phyloP scores from a whole-genome alignment of 176 grass and related monocot species.

The Oropetium thomaeum region DNA sequence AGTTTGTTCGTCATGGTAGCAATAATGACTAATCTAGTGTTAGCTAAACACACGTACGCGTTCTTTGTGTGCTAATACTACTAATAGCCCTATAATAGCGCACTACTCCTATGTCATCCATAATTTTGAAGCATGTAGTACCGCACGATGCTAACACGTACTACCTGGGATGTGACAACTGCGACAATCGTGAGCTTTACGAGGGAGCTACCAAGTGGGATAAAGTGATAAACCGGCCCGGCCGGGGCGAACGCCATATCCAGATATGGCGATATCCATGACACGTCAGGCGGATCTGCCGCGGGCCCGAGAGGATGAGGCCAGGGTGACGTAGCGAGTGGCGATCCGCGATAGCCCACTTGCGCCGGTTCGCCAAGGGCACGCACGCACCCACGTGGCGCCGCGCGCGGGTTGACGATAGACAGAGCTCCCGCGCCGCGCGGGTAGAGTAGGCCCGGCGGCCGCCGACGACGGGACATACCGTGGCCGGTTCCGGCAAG shows the following conservation, averaged over 20 bases:
- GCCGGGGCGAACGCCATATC: conserved; percentile 1
- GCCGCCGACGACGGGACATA: not conserved
- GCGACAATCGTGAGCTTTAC: not conserved
- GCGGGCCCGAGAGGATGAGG: not conserved
- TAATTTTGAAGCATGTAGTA: not conserved
- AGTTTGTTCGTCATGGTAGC: too few species aligned
- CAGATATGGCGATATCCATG: conserved; percentile 14
- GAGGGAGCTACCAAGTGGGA: not conserved
- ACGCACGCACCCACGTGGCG: not conserved
- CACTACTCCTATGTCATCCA: not conserved
- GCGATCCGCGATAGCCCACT: not conserved
- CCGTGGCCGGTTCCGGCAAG: too few species aligned
- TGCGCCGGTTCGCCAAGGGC: not conserved
- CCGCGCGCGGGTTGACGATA: too few species aligned
- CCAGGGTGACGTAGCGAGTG: not conserved
- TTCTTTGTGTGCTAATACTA: not conserved
- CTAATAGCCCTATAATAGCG: too few species aligned
- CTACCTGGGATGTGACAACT: not conserved
- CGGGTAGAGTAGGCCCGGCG: not conserved
- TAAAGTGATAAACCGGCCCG: not conserved
- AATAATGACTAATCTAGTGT: not conserved
- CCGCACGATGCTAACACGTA: not conserved
- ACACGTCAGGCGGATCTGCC: conserved; percentile 26
- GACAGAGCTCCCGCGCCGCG: not conserved
- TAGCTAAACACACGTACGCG: too few species aligned